Percentiles rank a stretch among this genome's conserved stretches.
phyloP scores from a whole-genome alignment of 805 yeast species.

The Starmera caribaea region DNA sequence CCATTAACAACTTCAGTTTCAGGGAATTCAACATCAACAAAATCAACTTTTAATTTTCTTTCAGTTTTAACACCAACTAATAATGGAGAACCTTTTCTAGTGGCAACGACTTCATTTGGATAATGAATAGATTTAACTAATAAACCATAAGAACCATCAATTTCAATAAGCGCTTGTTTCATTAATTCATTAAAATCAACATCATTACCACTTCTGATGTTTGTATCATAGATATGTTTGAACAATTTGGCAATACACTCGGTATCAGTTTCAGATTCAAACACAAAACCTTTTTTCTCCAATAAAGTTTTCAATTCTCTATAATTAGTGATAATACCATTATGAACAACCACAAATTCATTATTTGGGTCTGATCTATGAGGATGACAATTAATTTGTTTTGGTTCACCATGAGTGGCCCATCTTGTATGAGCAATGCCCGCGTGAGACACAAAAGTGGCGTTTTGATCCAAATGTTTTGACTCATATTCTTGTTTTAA shows the following conservation, averaged over 20 bases:
- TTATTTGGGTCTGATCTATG: constrained; percentile 78
- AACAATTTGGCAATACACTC: constrained; percentile 95
- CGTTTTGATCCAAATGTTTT: constrained; percentile 44
- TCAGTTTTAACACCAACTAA: constrained; percentile 96
- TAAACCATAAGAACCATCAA: constrained; percentile 97
- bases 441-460: constrained; percentile 71
- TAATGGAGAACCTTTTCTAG: constrained; percentile 97
- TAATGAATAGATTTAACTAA: constrained; percentile 84
- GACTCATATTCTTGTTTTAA: constrained; percentile 56
- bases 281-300: constrained; percentile 65
- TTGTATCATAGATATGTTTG: constrained; percentile 80
- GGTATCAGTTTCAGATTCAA: constrained; percentile 93
- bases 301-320: constrained; percentile 82
- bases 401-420: constrained; percentile 99
- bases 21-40: constrained; percentile 96
- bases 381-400: constrained; percentile 84
- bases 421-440: constrained; percentile 99
- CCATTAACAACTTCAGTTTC: constrained; percentile 26
- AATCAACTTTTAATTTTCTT: constrained; percentile 90
- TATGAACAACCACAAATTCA: constrained; percentile 91
- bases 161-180: constrained; percentile 82
- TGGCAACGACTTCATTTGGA: constrained; percentile 94
- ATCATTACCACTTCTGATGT: constrained; percentile 59
- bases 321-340: constrained; percentile 96
- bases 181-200: constrained; percentile 88